Evolutionary conservation across 2,329 filamentous ascomycete species (phyloP), one percentile per base, ranked within the genome.

Genomic region (Ophiostoma pallidulum): DNA sequence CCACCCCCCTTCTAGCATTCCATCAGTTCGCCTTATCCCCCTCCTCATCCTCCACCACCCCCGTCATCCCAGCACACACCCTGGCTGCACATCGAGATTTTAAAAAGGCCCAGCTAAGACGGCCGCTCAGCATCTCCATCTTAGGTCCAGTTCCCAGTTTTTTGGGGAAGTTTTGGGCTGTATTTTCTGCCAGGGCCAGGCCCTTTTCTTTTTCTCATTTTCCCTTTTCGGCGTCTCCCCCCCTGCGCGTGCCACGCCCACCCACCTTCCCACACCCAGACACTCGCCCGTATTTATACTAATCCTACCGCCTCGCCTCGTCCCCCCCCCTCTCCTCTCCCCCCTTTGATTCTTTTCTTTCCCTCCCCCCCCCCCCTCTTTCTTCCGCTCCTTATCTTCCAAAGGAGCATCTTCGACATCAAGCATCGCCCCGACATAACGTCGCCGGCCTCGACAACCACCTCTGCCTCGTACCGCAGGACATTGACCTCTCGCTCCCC

Each of bases 341-440:
- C n/a, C 33, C n/a, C 18, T 29, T n/a, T 41, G 29, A 20, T 50
- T 37, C n/a, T 41, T 38, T 44, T 42, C 14, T 16, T 36, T 45
- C 41, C 41, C 19, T 35, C n/a, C 7, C 39, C 19, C 20, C 22
- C 28, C 24, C 36, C 38, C 39, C 35, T 43, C 39, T 31, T 16
- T 38, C 28, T 37, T 24, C 32, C 18, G 29, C 13, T 31, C 44
- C 37, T 51, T 43, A 46, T 37, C 41, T 38, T 20, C n/a, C 32
- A 28, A 13, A 22, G 22, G 28, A 22, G 28, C 18, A 32, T 32
- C 16, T n/a, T 12, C 19, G 3, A 40, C 13, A 29, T n/a, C 29
- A 16, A 16, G n/a, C 39, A 42, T n/a, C 41, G 28, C 33, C 19
- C 32, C 31, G 12, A 41, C n/a, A n/a, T 29, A 12, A 13, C 42